phyloP scores from a whole-genome alignment of 2,329 filamentous ascomycete species.

The Curvularia spicifera region DNA sequence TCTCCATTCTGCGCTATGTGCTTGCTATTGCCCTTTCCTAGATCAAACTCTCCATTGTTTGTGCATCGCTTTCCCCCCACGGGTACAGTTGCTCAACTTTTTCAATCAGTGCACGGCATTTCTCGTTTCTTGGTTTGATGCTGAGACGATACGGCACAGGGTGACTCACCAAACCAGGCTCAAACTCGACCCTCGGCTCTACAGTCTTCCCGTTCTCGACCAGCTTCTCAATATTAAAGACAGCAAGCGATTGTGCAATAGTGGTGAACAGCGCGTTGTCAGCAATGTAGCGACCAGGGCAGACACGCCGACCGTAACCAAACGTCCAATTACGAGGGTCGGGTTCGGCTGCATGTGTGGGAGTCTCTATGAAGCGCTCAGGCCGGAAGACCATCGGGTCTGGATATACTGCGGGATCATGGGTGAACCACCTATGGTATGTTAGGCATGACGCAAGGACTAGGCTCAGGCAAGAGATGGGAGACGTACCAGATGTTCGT shows the following conservation, averaged over 20 bases:
- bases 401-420: conserved; percentile 50
- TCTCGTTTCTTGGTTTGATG: conserved; percentile 46
- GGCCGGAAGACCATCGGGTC: conserved; percentile 54
- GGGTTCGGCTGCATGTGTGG: conserved; percentile 45
- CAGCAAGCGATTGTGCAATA: conserved; percentile 55
- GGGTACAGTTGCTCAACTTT: conserved; percentile 47
- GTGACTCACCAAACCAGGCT: conserved; percentile 49
- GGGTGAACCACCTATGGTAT: conserved; percentile 49
- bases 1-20: background rate
- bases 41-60: conserved; percentile 22
- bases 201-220: conserved; percentile 50
- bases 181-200: conserved; percentile 46
- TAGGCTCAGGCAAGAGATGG: background rate
- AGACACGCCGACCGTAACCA: conserved; percentile 54
- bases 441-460: background rate
- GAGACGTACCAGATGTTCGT: conserved; percentile 49
- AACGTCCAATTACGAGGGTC: conserved; percentile 49
- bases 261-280: conserved; percentile 52
- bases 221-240: conserved; percentile 54
- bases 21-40: background rate
- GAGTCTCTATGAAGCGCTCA: conserved; percentile 50
- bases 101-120: conserved; percentile 44
- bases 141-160: conserved; percentile 46
- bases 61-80: conserved; percentile 51
- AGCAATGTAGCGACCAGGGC: conserved; percentile 52